Conservation (phyloP, 2,329 filamentous ascomycete species). For the Neurospora sp. region DNA sequence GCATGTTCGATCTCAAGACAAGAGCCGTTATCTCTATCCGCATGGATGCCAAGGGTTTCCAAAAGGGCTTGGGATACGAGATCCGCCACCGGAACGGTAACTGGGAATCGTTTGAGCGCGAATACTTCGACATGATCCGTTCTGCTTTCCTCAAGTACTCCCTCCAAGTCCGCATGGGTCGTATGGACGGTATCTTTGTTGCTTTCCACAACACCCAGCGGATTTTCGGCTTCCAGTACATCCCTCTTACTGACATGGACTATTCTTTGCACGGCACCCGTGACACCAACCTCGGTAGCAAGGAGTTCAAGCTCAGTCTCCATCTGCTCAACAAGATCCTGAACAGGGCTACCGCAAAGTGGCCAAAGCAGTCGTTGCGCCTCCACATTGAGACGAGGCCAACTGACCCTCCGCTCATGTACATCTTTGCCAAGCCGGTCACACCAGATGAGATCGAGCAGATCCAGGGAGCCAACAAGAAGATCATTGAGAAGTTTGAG, state of each 20-base stretch:
- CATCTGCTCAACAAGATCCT: conserved; percentile 70
- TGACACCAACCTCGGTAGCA: conserved; percentile 59
- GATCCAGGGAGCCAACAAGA: conserved; percentile 62
- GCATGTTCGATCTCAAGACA: conserved; percentile 95
- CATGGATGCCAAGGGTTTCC: conserved; percentile 67
- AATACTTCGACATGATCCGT: conserved; percentile 95
- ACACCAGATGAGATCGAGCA: conserved; percentile 58
- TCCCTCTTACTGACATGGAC: conserved; percentile 82
- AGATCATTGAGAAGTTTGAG: conserved; percentile 60
- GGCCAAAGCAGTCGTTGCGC: conserved; percentile 66
- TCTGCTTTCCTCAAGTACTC: conserved; percentile 95
- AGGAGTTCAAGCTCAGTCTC: conserved; percentile 78
- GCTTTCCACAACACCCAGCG: conserved; percentile 91
- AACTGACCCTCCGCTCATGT: conserved; percentile 57
- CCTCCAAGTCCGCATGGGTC: conserved; percentile 88
- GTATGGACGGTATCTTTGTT: conserved; percentile 98
- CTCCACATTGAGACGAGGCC: conserved; percentile 72
- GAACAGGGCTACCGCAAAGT: conserved; percentile 63
- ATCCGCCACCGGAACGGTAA: conserved; percentile 65
- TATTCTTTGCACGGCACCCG: conserved; percentile 71
- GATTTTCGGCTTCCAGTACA: conserved; percentile 96
- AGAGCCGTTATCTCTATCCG: conserved; percentile 84
- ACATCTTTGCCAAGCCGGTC: conserved; percentile 84
- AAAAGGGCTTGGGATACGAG: conserved; percentile 77
- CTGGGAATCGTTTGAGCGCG: conserved; percentile 88